phyloP scores from a whole-genome alignment of 495 filamentous ascomycete genomes.

The Xylaria scruposa region DNA sequence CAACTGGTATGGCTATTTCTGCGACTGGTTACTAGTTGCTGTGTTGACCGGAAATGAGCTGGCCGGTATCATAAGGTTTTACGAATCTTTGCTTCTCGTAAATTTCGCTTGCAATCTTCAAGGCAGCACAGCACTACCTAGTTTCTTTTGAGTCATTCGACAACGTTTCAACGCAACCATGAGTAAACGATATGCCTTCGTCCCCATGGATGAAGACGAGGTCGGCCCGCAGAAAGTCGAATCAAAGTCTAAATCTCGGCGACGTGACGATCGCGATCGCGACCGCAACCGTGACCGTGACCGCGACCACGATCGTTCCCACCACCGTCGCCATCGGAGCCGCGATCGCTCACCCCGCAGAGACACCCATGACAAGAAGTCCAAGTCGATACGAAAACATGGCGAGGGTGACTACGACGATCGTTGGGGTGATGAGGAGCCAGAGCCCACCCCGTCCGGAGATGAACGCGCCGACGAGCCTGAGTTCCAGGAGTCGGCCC shows the following conservation, averaged over 20 bases:
- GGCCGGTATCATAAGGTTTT: not conserved
- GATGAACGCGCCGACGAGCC: slow-evolving; percentile 46
- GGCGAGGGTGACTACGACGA: slow-evolving; percentile 66
- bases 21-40: too few species aligned
- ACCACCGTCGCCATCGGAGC: slow-evolving; percentile 36
- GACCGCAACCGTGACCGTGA: slow-evolving; percentile 25
- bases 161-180: slow-evolving; percentile 34
- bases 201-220: slow-evolving; percentile 83
- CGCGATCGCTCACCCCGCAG: slow-evolving; percentile 46
- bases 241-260: slow-evolving; percentile 53
- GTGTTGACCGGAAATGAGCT: not conserved
- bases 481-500: slow-evolving; percentile 64
- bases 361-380: slow-evolving; percentile 58
- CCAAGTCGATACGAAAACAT: slow-evolving; percentile 53
- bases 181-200: slow-evolving; percentile 77
- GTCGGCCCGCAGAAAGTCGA: slow-evolving; percentile 60
- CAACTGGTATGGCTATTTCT: not conserved
- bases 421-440: slow-evolving; percentile 81
- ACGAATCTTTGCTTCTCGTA: not conserved
- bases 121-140: not conserved
- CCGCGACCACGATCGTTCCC: slow-evolving; percentile 29
- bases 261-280: slow-evolving; percentile 36
- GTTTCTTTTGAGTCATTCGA: not conserved
- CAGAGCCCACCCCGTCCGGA: slow-evolving; percentile 55
- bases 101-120: slow-evolving; percentile 16